phyloP scores from a whole-genome alignment of 108 stramenopile species.

The Nitzschia sp. region DNA sequence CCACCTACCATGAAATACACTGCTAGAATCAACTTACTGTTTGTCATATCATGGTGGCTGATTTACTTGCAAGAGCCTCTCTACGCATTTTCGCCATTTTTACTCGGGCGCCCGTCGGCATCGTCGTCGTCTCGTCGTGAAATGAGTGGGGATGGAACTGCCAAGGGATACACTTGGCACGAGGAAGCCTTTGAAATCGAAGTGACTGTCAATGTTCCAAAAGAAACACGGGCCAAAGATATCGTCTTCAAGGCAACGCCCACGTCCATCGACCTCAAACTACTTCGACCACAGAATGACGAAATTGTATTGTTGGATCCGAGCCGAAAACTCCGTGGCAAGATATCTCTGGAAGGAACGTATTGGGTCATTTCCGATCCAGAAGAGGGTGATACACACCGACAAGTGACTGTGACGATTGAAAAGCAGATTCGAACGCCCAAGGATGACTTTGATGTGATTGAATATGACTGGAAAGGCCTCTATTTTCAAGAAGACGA shows the following conservation, averaged over 20 bases:
- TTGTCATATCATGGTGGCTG: no score
- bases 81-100: no score
- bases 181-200: conserved; percentile 88
- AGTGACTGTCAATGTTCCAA: conserved; percentile 66
- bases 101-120: no score
- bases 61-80: no score
- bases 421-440: conserved; percentile 59
- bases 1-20: no score
- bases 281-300: conserved; percentile 1
- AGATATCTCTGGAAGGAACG: conserved; percentile 73
- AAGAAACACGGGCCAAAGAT: conserved; percentile 62
- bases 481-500: conserved; percentile 70
- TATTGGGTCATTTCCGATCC: conserved; percentile 78
- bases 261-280: conserved; percentile 55
- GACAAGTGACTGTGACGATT: conserved; percentile 68
- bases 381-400: conserved; percentile 17
- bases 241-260: conserved; percentile 60
- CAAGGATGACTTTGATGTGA: conserved; percentile 61
- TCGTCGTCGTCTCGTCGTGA: no score
- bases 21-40: no score
- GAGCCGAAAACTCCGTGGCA: conserved; percentile 59
- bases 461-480: conserved; percentile 88
- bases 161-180: conserved; percentile 68
- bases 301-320: conserved; percentile 59
- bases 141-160: conserved; percentile 49